phyloP scores from a whole-genome alignment of 176 grass and related monocot species.

The Hyparrhenia diplandra region DNA sequence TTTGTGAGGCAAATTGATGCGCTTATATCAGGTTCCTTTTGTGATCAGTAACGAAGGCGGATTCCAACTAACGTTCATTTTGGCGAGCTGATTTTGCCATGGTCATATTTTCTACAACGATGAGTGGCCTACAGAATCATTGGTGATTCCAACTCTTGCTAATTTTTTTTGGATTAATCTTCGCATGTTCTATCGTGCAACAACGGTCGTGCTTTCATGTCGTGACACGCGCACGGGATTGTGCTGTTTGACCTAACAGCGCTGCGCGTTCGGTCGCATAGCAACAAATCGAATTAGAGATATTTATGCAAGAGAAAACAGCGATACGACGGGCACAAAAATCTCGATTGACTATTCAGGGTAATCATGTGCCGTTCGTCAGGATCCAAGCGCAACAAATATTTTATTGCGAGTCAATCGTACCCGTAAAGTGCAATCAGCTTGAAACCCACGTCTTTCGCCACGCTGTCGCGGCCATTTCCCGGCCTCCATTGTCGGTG shows the following conservation, averaged over 20 bases:
- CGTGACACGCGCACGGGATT: background rate
- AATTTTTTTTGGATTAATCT: background rate
- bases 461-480: slow-evolving; percentile 3
- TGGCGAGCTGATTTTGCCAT: too few relatives aligned
- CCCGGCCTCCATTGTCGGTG: background rate
- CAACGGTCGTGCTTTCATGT: background rate
- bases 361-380: background rate
- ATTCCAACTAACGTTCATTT: too few relatives aligned
- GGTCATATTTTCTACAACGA: too few relatives aligned
- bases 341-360: background rate
- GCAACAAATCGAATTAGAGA: background rate
- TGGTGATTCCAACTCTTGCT: background rate
- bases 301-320: too few relatives aligned
- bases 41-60: too few relatives aligned
- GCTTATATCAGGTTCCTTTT: too few relatives aligned
- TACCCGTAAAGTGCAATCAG: background rate
- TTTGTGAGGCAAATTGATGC: too few relatives aligned
- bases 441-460: slow-evolving; percentile 17
- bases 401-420: slow-evolving; percentile 25
- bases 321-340: background rate
- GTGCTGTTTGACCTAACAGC: slow-evolving; percentile 16
- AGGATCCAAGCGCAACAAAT: background rate
- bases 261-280: slow-evolving; percentile 8
- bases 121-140: too few relatives aligned
- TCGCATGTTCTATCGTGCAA: background rate